Base-by-base conservation (phyloP, 2,329 filamentous ascomycete species). In the Pyrenophora tritici-repentis region DNA sequence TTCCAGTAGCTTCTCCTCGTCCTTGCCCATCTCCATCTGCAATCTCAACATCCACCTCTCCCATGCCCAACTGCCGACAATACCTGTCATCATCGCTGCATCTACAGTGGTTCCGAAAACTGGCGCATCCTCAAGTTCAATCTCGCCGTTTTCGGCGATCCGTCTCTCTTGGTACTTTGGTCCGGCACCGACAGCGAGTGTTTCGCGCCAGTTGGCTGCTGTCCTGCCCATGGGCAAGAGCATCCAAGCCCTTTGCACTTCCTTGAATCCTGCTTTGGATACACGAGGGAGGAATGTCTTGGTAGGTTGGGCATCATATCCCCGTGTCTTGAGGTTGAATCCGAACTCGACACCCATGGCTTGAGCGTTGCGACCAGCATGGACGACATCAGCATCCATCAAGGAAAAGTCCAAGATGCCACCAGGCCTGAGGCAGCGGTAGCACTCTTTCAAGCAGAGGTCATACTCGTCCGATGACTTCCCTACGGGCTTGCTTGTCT, bases 11-110 rank as follows among this genome's bases (percentile, higher is more conserved):
- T 74, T 77, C 39, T 75, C 72, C 50, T 80, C 78, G 29, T 79
- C 78, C 68, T 90, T 86, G 20, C 89, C 88, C 68, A 90, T 94
- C 78, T 97, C 92, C 76, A 87, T 83, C 76, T 94, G 89, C 65
- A 93, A 83, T 67, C 91, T 90, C 61, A 97, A 77, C 73, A 97
- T 83, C 94, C 94, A 99, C 72, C 90, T 89, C 81, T 99, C 94
- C 93, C 92, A 99, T 71, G 87, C 86, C 86, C 91, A 94, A 20
- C 88, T 87, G 4, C 91, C 94, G 1, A 93, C 85, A 34, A 97
- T 77, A 16, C 92, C 92, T 10, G 89, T 88, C 59, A 96, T 79
- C 62, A 83, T 86, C 1, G 90, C 89, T 12, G 87, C 84, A 67
- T 86, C 84, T 42, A 86, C 83, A 0, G 88, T 91, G 4, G 69